Evolutionary conservation across 176 grass and related monocot genomes (phyloP).

Genomic region (Alopecurus myosuroides): DNA sequence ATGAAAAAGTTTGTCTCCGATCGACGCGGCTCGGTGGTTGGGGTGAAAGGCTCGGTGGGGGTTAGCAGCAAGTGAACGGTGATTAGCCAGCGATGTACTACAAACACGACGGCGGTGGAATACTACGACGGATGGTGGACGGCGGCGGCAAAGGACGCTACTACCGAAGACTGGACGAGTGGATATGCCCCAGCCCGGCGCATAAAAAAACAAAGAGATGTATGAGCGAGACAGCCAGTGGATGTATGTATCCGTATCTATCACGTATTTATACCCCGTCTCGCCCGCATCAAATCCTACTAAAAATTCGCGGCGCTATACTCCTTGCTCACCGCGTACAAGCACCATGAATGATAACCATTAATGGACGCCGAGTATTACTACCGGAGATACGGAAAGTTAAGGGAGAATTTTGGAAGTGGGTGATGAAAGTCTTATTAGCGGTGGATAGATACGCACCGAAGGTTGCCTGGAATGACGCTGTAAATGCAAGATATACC

Average conservation of each 20-base stretch:
- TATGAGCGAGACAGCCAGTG: too few species aligned
- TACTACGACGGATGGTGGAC: not conserved
- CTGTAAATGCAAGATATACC: not conserved
- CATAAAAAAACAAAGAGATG: too few species aligned
- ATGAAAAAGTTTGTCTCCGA: not conserved
- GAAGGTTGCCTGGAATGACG: not conserved
- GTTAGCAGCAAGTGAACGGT: not conserved
- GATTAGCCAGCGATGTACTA: not conserved
- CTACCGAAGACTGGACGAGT: too few species aligned
- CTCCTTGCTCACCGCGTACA: too few species aligned
- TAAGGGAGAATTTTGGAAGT: not conserved
- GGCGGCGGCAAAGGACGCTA: not conserved
- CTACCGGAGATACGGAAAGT: not conserved
- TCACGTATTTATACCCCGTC: too few species aligned
- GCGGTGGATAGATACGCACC: not conserved
- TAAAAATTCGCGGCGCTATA: not conserved
- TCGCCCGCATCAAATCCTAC: not conserved
- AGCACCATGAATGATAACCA: not conserved
- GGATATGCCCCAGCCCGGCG: too few species aligned
- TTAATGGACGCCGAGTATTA: not conserved
- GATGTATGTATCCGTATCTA: too few species aligned
- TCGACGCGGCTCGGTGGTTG: constrained; percentile 16
- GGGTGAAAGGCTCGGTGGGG: not conserved
- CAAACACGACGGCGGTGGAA: not conserved
- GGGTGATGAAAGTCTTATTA: not conserved